Evolutionary conservation across 1,139 yeast genomes (phyloP).

Genomic region (Waltiozyma sp.): DNA sequence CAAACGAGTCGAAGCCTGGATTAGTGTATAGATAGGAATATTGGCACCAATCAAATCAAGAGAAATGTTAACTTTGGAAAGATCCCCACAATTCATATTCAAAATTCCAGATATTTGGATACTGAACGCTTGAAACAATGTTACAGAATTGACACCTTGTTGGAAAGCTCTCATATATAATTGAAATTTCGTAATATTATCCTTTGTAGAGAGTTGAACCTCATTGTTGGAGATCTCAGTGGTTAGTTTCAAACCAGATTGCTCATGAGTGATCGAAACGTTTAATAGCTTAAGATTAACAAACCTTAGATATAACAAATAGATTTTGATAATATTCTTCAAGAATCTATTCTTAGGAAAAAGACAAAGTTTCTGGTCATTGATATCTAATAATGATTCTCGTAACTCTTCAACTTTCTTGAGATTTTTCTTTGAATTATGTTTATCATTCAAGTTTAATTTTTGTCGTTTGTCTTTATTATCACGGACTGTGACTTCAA

Average conservation of each 20-base stretch:
- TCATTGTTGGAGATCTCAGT: constrained; percentile 8
- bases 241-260: constrained; percentile 6
- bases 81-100: constrained; percentile 16
- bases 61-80: constrained; percentile 13
- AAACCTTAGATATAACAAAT: constrained; percentile 16
- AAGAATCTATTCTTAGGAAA: constrained; percentile 12
- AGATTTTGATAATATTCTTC: constrained; percentile 9
- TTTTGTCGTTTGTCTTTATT: background rate
- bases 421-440: background rate
- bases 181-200: constrained; percentile 3
- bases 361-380: constrained; percentile 16
- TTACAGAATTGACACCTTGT: constrained; percentile 10
- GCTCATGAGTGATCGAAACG: constrained; percentile 5
- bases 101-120: constrained; percentile 11
- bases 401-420: constrained; percentile 1
- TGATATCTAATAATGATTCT: constrained; percentile 8
- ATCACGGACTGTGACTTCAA: constrained; percentile 7
- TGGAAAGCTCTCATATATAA: constrained; percentile 9
- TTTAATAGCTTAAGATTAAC: constrained; percentile 12
- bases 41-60: constrained; percentile 14
- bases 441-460: background rate
- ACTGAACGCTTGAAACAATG: constrained; percentile 12
- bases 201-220: constrained; percentile 7
- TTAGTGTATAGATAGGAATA: constrained; percentile 16
- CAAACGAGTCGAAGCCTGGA: constrained; percentile 4